Conservation (phyloP, 2,329 filamentous ascomycete genomes). For the Fusarium heterosporum region DNA sequence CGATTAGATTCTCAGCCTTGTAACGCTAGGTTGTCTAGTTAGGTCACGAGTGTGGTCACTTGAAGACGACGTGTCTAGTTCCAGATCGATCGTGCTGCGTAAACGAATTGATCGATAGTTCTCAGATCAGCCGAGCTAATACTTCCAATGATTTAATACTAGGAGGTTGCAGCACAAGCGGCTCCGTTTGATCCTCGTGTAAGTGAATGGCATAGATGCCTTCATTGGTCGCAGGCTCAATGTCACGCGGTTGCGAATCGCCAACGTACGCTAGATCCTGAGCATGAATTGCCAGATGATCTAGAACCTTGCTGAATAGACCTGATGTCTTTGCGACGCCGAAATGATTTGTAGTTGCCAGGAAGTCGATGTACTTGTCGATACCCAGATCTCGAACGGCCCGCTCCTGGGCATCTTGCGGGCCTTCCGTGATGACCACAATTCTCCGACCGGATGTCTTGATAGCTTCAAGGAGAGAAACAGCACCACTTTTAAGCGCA, state of each 20-base stretch:
- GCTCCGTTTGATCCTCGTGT: conserved; percentile 14
- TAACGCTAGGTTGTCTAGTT: conserved; percentile 1
- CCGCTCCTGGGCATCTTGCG: conserved; percentile 60
- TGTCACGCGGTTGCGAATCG: conserved; percentile 48
- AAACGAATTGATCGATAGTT: neutral
- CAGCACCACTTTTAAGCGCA: conserved; percentile 53
- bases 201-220: conserved; percentile 49
- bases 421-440: conserved; percentile 60
- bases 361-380: conserved; percentile 45
- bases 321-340: conserved; percentile 45
- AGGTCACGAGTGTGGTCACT: conserved; percentile 6
- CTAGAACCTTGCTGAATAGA: conserved; percentile 46
- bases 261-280: conserved; percentile 48
- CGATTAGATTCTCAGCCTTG: conserved; percentile 20
- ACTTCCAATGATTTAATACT: conserved; percentile 32
- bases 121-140: conserved; percentile 10
- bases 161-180: conserved; percentile 17
- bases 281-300: conserved; percentile 42
- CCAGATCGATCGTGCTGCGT: neutral
- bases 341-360: conserved; percentile 50
- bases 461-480: conserved; percentile 51
- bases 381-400: conserved; percentile 49
- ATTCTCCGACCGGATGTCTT: conserved; percentile 54
- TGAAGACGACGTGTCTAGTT: conserved; percentile 1
- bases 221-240: conserved; percentile 45